Evolutionary conservation across 805 yeast genomes (phyloP), one percentile per base, ranked within the genome.

Genomic region (Candida nonsorbophila): DNA sequence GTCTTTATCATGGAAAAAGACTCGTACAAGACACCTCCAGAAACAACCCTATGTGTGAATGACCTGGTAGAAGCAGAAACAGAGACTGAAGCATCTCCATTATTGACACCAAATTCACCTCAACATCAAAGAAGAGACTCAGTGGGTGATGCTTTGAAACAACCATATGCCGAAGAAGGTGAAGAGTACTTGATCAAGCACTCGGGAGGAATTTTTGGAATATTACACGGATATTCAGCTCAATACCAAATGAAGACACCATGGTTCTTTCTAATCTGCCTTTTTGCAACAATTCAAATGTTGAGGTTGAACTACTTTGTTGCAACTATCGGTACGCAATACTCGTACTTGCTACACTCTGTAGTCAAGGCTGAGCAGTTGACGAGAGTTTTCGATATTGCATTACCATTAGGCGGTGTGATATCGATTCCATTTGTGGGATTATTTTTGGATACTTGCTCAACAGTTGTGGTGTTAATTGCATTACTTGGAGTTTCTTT

Each of bases 281-380:
- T 56, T 16, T 71, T 71, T 44, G 58, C 74, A n/a, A 69, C 73
- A 13, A 62, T 73, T 34, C 76, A 68, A 51, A 73, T 73, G 79
- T 57, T 73, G 35, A 54, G 79, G 42, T 52, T 73, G 32, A 73
- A 73, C 50, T 73, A 73, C 50, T 73, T 73, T 47, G 79, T 73
- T 28, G 78, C 79, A 14, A 73, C 79, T 11, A 59, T 73, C 33
- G 64, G 68, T 29, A 61, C 78, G n/a, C 79, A 73, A 45, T 73
- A 73, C 42, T 48, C 66, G 8, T 73, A 52, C 40, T 45, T 73
- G 30, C 53, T 73, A 24, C 54, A 54, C 12, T 69, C 74, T 0
- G 36, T 52, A 10, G 34, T 38, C 7, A 34, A 29, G 19, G 72
- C 76, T 4, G 59, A 57, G 22, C 32, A 43, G 14, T 58, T 73